Conservation (phyloP, 2,329 filamentous ascomycete genomes). For the Kalaharituber pfeilii region DNA sequence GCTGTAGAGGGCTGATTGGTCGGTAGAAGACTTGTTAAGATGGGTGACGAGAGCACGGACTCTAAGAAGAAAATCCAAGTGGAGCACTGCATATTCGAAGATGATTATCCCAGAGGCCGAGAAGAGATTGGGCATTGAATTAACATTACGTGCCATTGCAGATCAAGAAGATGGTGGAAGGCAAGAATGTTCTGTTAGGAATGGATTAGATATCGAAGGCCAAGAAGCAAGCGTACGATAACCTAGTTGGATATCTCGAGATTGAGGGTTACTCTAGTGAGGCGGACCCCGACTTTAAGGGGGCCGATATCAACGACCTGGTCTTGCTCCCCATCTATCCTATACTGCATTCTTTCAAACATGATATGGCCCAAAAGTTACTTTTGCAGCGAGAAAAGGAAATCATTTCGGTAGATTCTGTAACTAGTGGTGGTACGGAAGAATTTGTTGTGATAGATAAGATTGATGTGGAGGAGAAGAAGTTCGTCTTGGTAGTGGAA, state of each 20-base stretch:
- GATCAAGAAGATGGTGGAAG: background rate
- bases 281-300: background rate
- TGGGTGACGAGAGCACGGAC: background rate
- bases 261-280: background rate
- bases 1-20: too few species aligned
- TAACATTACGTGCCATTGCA: background rate
- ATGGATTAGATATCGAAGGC: background rate
- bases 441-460: background rate
- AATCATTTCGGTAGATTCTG: constrained; percentile 1
- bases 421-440: background rate
- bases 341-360: constrained; percentile 7
- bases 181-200: background rate
- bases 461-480: background rate
- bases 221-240: background rate
- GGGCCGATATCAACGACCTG: constrained; percentile 8
- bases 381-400: constrained; percentile 5
- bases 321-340: constrained; percentile 3
- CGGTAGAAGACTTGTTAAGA: background rate
- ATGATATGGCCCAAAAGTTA: constrained; percentile 1
- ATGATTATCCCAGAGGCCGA: background rate
- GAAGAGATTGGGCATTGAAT: background rate
- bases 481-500: background rate
- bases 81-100: background rate
- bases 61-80: background rate
- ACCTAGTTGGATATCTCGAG: background rate